Percentiles rank a stretch among this genome's conserved stretches.
Evolutionary conservation across 257 asterid genomes (phyloP).

Genomic region (Forsythia suspensa): DNA sequence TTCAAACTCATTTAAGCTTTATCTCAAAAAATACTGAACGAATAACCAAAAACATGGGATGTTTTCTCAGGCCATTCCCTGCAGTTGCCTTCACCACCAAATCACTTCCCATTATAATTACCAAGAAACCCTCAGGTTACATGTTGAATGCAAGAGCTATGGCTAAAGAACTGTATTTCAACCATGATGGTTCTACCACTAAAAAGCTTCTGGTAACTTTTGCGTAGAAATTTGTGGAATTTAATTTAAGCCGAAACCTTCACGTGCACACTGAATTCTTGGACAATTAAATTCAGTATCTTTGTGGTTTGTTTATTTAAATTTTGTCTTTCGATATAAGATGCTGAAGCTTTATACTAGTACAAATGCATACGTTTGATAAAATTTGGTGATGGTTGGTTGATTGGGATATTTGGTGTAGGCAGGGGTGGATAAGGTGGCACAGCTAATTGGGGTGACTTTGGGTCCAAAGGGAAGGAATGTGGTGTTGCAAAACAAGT

Average conservation of each 20-base stretch:
- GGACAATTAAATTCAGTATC: neutral
- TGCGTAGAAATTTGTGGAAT: neutral
- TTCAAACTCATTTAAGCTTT: neutral
- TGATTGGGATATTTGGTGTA: constrained; percentile 22
- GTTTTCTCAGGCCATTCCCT: constrained; percentile 51
- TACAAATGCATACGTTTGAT: neutral
- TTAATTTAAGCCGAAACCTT: neutral
- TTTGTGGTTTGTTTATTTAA: neutral
- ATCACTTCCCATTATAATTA: constrained; percentile 23
- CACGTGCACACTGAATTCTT: too few species aligned
- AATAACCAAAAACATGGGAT: constrained; percentile 39
- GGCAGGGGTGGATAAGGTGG: constrained; percentile 82
- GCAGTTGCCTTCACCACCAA: constrained; percentile 45
- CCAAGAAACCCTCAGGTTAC: constrained; percentile 39
- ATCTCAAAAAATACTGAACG: neutral
- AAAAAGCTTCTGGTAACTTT: constrained; percentile 62
- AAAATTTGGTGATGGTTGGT: neutral
- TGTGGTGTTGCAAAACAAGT: constrained; percentile 86
- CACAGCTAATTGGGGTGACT: constrained; percentile 82
- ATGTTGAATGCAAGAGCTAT: constrained; percentile 53
- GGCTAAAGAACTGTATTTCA: constrained; percentile 75
- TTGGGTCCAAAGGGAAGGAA: constrained; percentile 92
- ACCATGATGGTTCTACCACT: constrained; percentile 81
- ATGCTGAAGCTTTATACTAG: neutral
- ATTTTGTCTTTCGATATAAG: neutral